Evolutionary conservation across 768 basidiomycete species (phyloP).

Genomic region (Termitomyces sp.): DNA sequence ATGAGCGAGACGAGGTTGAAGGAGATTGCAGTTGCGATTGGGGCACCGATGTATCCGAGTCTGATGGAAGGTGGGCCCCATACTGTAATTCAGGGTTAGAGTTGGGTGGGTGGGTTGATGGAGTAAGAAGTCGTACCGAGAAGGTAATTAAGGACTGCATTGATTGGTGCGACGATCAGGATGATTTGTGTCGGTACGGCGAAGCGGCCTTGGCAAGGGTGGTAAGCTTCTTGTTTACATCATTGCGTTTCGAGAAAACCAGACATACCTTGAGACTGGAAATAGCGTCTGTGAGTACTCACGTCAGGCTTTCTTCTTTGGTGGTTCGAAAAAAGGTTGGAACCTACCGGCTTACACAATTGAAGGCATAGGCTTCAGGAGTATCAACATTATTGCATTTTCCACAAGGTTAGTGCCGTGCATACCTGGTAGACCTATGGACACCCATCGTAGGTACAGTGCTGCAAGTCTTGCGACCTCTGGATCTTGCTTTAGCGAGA

Average conservation of each 20-base stretch:
- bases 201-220: slow-evolving; percentile 60
- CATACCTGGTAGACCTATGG: slow-evolving; percentile 72
- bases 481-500: slow-evolving; percentile 75
- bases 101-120: not conserved
- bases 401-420: slow-evolving; percentile 2
- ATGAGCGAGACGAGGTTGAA: slow-evolving; percentile 78
- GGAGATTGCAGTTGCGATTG: slow-evolving; percentile 83
- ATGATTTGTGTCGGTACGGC: slow-evolving; percentile 82
- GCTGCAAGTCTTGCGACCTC: slow-evolving; percentile 79
- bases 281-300: slow-evolving; percentile 49
- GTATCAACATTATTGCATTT: not conserved
- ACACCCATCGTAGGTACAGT: slow-evolving; percentile 72
- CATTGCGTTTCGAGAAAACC: not conserved
- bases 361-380: slow-evolving; percentile 44
- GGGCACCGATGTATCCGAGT: slow-evolving; percentile 90
- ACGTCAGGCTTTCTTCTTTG: not conserved
- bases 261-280: slow-evolving; percentile 77
- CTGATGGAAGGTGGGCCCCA: slow-evolving; percentile 81
- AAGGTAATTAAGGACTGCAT: slow-evolving; percentile 77
- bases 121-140: slow-evolving; percentile 52
- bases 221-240: too few relatives aligned
- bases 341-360: slow-evolving; percentile 43
- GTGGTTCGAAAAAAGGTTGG: not conserved
- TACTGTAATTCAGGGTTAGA: slow-evolving; percentile 32
- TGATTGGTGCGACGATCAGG: slow-evolving; percentile 79